Base-by-base conservation (phyloP, 768 basidiomycete species). In the Lactarius pseudohatsudake region DNA sequence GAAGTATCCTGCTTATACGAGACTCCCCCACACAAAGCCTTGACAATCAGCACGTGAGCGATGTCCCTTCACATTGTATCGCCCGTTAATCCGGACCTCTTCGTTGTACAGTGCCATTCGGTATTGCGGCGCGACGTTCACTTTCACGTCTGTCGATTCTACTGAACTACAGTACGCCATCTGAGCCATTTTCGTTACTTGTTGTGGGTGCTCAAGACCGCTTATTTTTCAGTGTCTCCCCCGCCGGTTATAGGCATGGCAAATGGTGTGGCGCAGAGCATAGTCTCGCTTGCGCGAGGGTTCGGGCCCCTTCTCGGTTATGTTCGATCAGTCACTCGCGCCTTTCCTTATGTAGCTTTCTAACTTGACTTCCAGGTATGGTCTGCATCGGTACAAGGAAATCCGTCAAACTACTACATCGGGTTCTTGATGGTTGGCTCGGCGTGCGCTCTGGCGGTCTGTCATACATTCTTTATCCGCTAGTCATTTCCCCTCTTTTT, bases 181-280 rank as follows among this genome's bases (percentile, higher is more conserved):
- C 22, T 53, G 28, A 20, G 30, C 36, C 8, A 41, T 22, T 59
- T 18, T 3, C 38, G 26, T 1, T 1, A 18, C 61, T 10, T 32
- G n/a, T 59, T 63, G 57, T 32, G 41, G 67, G 47, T 16, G 11
- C 40, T 40, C 60, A 64, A 61, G 28, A 28, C 54, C 4, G 47
- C 70, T 64, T 56, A 65, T 56, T 64, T 58, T 64, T 57, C 65
- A 94, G 92, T 96, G 91, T 93, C 95, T 0, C 95, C 96, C 2
- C 94, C 95, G 1, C 82, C 84, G 45, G 87, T 93, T 9, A 86
- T 98, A 47, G 93, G 94, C 8, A 86, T 93, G 66, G 93, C 96
- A 11, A 99, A 98, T 74, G 97, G 96, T 20, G 86, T 96, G 26
- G 97, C 95, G 0, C 97, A 99, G 77, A 95, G 93, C 73, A 91